phyloP scores from a whole-genome alignment of 257 asterid species.

The Ilex asprella region DNA sequence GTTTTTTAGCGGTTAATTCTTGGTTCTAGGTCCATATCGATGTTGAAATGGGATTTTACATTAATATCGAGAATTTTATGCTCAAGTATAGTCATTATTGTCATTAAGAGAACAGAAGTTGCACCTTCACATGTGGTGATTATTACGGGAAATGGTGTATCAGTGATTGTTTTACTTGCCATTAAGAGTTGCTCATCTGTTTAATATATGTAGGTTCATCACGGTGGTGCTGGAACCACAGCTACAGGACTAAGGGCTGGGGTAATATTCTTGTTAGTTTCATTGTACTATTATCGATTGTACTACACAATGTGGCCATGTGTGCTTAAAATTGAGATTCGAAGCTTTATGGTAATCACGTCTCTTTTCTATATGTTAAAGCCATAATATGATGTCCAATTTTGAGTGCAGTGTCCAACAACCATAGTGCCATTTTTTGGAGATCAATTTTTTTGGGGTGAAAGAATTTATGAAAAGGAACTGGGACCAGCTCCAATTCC shows the following conservation, averaged over 20 bases:
- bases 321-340: too few relatives aligned
- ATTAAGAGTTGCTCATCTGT: not conserved
- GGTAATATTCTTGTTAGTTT: constrained; percentile 30
- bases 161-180: too few relatives aligned
- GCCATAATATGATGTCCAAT: not conserved
- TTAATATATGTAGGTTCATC: constrained; percentile 65
- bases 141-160: too few relatives aligned
- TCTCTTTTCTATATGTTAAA: too few relatives aligned
- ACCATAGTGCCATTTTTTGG: constrained; percentile 96
- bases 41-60: too few relatives aligned
- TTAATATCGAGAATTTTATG: too few relatives aligned
- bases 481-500: constrained; percentile 89
- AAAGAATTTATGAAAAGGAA: constrained; percentile 64
- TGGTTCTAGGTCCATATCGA: too few relatives aligned
- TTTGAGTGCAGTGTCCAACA: constrained; percentile 82
- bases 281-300: too few relatives aligned
- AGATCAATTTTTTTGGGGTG: constrained; percentile 98
- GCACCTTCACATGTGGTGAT: not conserved
- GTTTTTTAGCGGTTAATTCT: too few relatives aligned
- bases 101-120: not conserved
- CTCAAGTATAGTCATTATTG: too few relatives aligned
- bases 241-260: constrained; percentile 95
- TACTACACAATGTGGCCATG: too few relatives aligned
- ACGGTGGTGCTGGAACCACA: constrained; percentile 99
- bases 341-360: too few relatives aligned